Evolutionary conservation across 768 basidiomycete genomes (phyloP), one percentile per base, ranked within the genome.

Genomic region (Collybiopsis confluens): DNA sequence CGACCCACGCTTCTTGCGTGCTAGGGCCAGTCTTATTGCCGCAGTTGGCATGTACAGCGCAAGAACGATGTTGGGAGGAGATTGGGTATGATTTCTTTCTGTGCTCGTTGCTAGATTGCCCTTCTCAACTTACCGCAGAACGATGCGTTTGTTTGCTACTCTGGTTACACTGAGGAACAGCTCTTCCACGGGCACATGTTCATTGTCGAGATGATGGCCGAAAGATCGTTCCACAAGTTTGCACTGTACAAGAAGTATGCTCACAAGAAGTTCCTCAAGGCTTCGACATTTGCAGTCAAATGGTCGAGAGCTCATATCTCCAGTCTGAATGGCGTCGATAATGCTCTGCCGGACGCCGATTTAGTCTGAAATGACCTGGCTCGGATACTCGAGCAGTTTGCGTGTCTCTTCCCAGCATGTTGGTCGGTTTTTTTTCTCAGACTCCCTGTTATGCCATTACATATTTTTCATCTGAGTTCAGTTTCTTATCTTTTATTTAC

Each of bases 21-120:
- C 86, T 55, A 97, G 94, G 72, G 96, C 96, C 0, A 92, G 90
- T 68, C 78, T 97, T 66, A 76, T 97, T 45, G 96, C 97, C 27
- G 97, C 96, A 11, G 85, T 98, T 50, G 91, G 93, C 36, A 99
- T 99, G 97, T 98, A 96, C 78, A 87, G 88, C 56, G 88, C 97
- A 54, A 81, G 94, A 61, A 81, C 73, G 73, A 98, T 99, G 97
- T 71, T 98, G 62, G 91, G 87, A 28, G 92, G 92, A 59, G 85
- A 89, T 67, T 99, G 97, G 97, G 96, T 98, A 69, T 75, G 96
- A 79, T 56, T 26, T 20, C 21, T 20, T 35, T 30, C 53, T 59
- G 57, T 57, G 46, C 36, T 44, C 46, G 59, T 53, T 65, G 70
- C 71, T 70, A 69, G 75, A 70, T 75, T 70, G 42, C 52, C 56